Base-by-base conservation (phyloP, 306 rosid genomes). In the Macrotyloma uniflorum region DNA sequence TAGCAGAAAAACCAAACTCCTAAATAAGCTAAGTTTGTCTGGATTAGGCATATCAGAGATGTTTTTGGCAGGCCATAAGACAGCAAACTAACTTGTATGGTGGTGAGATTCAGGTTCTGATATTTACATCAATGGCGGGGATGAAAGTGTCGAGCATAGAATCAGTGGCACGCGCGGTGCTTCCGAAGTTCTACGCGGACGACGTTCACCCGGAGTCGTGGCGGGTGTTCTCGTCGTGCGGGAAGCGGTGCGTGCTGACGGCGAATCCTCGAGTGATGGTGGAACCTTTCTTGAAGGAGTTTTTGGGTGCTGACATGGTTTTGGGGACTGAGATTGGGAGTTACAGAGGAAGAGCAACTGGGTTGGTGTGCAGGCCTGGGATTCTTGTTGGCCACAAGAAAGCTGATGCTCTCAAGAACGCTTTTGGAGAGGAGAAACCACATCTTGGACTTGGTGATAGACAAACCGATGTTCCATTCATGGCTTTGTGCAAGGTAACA, bases 191-290 rank as follows among this genome's bases (percentile, higher is more conserved):
- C 47, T 94, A 94, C 30, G 77, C 89, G 0, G 50, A 45, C 0
- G 96, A 94, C 12, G 45, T 94, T 0, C 96, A 90, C 50, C 88
- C 90, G 0, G 90, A 89, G 75, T 58, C 88, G 2, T 94, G 97
- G 97, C 81, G 91, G 1, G 95, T 92, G 64, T 89, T 92, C 33
- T 89, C 94, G 0, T 83, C 97, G 0, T 92, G 97, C 0, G 92
- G 93, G 62, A 83, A 70, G 30, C 82, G 93, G 1, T 89, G 85
- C 5, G 95, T 91, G 0, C 79, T 93, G 0, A 93, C 97, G 0
- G 97, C 96, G 1, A 93, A 90, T 36, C 97, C 97, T 0, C 88
- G 88, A 83, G 70, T 93, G 5, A 93, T 90, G 97, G 98, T 91
- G 79, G 97, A 93, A 7, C 79, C 93, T 0, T 93, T 93, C 58